Evolutionary conservation across 139 green algal genomes (phyloP), one percentile per base, ranked within the genome.

Genomic region (Chlamydomonas sphaeroides): DNA sequence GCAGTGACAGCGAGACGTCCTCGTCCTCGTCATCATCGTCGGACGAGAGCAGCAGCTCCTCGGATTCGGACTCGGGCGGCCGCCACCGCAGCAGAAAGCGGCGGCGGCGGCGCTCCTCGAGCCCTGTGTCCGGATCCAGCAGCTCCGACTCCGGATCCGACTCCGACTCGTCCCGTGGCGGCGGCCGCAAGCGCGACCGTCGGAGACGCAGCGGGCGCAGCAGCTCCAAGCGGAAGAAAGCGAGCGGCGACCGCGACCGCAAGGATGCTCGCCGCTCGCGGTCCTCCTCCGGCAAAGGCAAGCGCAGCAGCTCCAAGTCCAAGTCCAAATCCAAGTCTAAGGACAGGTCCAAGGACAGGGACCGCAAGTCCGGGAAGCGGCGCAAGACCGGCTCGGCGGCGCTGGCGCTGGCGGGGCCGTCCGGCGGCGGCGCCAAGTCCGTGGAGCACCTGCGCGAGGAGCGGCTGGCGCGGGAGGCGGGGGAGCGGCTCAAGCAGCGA

Each of bases 361-460:
- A n/a, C n/a, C n/a, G n/a, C n/a, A n/a, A n/a, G n/a, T n/a, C n/a
- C n/a, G n/a, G n/a, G n/a, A 67, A 67, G 56, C 35, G 26, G 30
- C 35, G 71, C 25, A 51, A 28, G 35, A 79, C 53, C 35, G 67
- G 23, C 28, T n/a, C n/a, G 35, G n/a, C n/a, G 30, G 18, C 25
- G 70, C 7, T 67, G 25, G 14, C 18, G 41, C 39, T 23, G 41
- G 39, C 45, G 35, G 38, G 21, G 41, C 30, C 26, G 56, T n/a
- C 17, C 53, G 57, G 18, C 56, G 56, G 56, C 18, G 36, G 48
- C 25, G 33, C 59, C 39, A 83, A 79, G n/a, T 84, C 73, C 14
- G 39, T 91, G 0, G 85, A 87, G 39, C 63, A 86, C 51, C 85
- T 95, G 73, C 78, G 92, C 53, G 84, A 80, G 45, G 92, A 95